Evolutionary conservation across 306 rosid genomes (phyloP), one percentile per base, ranked within the genome.

Genomic region (Medicago truncatula): DNA sequence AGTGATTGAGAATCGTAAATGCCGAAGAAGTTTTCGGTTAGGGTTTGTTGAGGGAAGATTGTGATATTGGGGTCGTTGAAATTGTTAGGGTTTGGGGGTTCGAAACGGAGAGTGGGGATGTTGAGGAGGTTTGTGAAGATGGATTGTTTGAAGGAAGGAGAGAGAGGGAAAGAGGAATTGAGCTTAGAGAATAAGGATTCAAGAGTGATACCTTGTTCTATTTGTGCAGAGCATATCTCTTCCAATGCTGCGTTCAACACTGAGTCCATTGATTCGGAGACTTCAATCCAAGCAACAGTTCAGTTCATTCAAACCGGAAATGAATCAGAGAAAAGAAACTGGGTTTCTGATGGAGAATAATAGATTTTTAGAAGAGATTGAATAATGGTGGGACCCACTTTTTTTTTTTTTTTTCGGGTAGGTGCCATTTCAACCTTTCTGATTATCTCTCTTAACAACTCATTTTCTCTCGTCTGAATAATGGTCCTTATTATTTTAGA

Each of bases 41-140:
- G 88, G 44, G 56, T 81, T 40, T 81, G 85, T 11, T 78, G 81
- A 43, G 96, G 84, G 40, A 87, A 83, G 71, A 90, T 60, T 75
- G 80, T 91, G 44, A 90, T 49, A 44, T 82, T 78, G 67, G 85
- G 66, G 0, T 91, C 87, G 9, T 91, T 86, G 9, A 4, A 40
- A 76, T 73, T 25, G 72, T 76, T 80, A 71, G 47, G 62, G 73
- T 68, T 68, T 4, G 65, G 58, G 0, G 80, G 82, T 6, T 75
- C 67, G 61, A 94, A 88, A 2, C 81, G 92, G 71, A 94, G 85
- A 21, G 89, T 50, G 13, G 98, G 97, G 5, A 94, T 72, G 83
- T 83, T 50, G 60, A 88, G 85, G 43, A 94, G 92, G 66, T 83
- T 82, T 12, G 44, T 79, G 92, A 96, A 94, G 34, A 94, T 34